Evolutionary conservation across 2,329 filamentous ascomycete genomes (phyloP).

Genomic region (Calonectria fujianensis): DNA sequence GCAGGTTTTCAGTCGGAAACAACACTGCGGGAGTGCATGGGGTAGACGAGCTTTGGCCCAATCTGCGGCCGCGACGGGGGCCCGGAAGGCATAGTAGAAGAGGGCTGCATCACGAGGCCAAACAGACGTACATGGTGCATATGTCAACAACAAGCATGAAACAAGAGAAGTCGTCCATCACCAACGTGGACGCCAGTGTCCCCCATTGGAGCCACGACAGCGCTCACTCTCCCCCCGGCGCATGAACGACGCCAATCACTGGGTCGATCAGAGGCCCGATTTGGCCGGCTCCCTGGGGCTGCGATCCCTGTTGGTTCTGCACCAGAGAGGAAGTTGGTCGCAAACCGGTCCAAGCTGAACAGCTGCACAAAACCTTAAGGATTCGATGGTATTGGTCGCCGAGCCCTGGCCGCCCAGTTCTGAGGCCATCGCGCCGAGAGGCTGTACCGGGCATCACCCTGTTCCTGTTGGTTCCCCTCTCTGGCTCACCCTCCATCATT

Average conservation of each 20-base stretch:
- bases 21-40: constrained; percentile 14
- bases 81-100: background rate
- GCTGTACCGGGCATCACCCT: constrained; percentile 23
- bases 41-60: background rate
- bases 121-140: constrained; percentile 38
- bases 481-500: constrained; percentile 30
- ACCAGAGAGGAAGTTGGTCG: constrained; percentile 38
- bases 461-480: constrained; percentile 46
- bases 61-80: background rate
- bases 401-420: constrained; percentile 22
- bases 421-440: constrained; percentile 35
- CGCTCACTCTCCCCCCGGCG: constrained; percentile 33
- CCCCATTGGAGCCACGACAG: constrained; percentile 55
- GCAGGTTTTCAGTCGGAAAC: constrained; percentile 1
- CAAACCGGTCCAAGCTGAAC: constrained; percentile 39
- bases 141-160: constrained; percentile 45
- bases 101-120: constrained; percentile 36
- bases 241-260: constrained; percentile 51
- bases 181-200: constrained; percentile 8
- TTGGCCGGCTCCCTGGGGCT: constrained; percentile 30
- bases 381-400: constrained; percentile 35
- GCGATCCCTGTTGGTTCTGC: constrained; percentile 9
- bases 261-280: constrained; percentile 37
- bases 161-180: constrained; percentile 36
- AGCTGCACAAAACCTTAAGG: constrained; percentile 36